Conservation (phyloP, 2,329 filamentous ascomycete genomes). For the Coniochaeta sp. region DNA sequence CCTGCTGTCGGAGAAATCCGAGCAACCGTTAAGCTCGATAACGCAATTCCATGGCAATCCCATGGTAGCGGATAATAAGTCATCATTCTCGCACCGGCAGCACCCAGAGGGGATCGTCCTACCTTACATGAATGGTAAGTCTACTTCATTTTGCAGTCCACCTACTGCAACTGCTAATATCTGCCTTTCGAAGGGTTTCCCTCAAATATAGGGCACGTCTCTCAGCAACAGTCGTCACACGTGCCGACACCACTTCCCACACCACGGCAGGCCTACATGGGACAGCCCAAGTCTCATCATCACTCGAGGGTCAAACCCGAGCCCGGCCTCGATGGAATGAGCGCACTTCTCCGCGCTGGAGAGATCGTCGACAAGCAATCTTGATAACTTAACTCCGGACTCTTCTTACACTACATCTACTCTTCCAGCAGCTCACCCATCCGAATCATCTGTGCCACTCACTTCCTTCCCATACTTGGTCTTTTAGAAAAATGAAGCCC, state of each 20-base stretch:
- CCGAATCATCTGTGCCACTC: not conserved
- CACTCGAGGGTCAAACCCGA: conserved; percentile 15
- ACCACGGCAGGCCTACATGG: not conserved
- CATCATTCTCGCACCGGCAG: conserved; percentile 1
- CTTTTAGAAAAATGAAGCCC: not conserved
- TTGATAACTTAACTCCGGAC: conserved; percentile 1
- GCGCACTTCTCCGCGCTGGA: conserved; percentile 48
- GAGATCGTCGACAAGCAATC: conserved; percentile 43
- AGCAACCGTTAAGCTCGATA: conserved; percentile 8
- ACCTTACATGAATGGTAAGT: conserved; percentile 10
- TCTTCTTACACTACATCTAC: not conserved
- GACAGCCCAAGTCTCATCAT: not conserved
- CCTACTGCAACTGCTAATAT: not conserved
- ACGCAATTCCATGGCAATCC: conserved; percentile 5
- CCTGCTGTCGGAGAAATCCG: conserved; percentile 34
- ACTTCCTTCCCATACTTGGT: not conserved
- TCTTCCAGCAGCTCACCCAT: not conserved
- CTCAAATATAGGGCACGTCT: not conserved
- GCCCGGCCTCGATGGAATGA: conserved; percentile 46
- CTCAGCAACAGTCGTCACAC: not conserved
- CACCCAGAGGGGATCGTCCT: not conserved
- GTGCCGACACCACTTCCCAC: not conserved
- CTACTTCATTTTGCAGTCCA: not conserved
- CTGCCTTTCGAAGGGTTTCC: not conserved
- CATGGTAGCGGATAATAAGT: conserved; percentile 9